Evolutionary conservation across 1,284 basidiomycete species (phyloP), one percentile per base, ranked within the genome.

Genomic region (Rhizoctonia solani): DNA sequence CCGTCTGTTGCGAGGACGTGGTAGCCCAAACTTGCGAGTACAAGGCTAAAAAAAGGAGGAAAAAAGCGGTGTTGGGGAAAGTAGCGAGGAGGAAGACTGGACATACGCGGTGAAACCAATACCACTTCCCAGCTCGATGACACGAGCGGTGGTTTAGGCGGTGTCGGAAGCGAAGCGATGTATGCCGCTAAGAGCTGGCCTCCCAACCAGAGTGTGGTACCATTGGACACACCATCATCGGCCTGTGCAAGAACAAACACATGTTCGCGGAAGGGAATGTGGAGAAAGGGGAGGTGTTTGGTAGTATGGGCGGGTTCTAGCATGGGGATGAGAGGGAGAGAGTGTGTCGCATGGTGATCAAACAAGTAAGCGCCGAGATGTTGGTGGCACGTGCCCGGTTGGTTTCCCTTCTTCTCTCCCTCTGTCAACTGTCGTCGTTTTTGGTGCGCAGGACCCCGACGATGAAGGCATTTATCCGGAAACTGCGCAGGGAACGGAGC

Each of bases 141-240:
- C 88, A 65, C 78, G 69, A 34, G 74, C 68, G 68, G 74, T 71
- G 29, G 41, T 23, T 21, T 37, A 44, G 27, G 5, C 58, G 47
- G 34, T 66, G 41, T n/a, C n/a, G 46, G 70, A 55, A 29, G 73
- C 32, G 29, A 74, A 19, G 80, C 76, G n/a, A 92, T 80, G 74
- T 86, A 91, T 53, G 81, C 75, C 6, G 88, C 82, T 39, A 93
- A 82, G 72, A 88, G 83, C 76, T 94, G 92, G 0, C 85, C 89
- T 44, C 87, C 87, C 66, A 93, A 85, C 93, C 93, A 95, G 66
- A 95, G 84, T 1, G 90, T 87, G n/a, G 91, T 92, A 19, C 93
- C 93, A 70, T 91, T 93, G 44, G 87, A 85, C 8, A 76, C 74
- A 25, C 86, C 85, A 73, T 87, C 81, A 76, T 85, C 79, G 68